A percentile compares a stretch with the other conserved stretches of the same genome.
Conservation (phyloP, 2,329 filamentous ascomycete species). For the Penicillium rolfsii region DNA sequence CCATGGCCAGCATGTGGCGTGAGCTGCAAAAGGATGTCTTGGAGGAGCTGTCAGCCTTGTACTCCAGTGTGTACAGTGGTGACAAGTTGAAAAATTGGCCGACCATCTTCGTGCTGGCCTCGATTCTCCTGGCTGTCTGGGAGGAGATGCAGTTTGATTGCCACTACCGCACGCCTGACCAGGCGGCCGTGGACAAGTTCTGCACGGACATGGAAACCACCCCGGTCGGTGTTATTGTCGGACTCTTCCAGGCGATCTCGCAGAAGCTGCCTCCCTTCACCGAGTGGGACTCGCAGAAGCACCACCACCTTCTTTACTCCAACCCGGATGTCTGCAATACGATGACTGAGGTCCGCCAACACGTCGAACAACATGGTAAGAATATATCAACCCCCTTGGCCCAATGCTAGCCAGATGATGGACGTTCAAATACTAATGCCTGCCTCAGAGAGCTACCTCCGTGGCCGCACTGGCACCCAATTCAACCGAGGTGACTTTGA, state of each 20-base stretch:
- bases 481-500: constrained; percentile 94
- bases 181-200: constrained; percentile 85
- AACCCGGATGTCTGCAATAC: constrained; percentile 91
- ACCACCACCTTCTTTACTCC: constrained; percentile 87
- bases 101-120: constrained; percentile 96
- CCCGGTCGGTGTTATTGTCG: constrained; percentile 93
- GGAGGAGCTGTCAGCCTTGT: constrained; percentile 87
- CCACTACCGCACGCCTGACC: constrained; percentile 89
- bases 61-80: constrained; percentile 97
- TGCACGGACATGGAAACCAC: constrained; percentile 96
- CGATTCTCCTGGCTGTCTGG: constrained; percentile 91
- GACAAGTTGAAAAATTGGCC: constrained; percentile 99
- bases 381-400: constrained; percentile 18
- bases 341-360: constrained; percentile 91
- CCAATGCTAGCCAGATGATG: not conserved
- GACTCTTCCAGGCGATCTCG: constrained; percentile 95
- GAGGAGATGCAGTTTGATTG: constrained; percentile 99
- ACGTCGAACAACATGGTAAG: constrained; percentile 93
- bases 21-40: constrained; percentile 95
- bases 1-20: constrained; percentile 96
- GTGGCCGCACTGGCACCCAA: constrained; percentile 74
- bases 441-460: constrained; percentile 77
- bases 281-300: constrained; percentile 91
- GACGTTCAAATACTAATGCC: not conserved
- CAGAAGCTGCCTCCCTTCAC: constrained; percentile 91